phyloP scores from a whole-genome alignment of 2,329 filamentous ascomycete species.

The Botrytis cinerea region DNA sequence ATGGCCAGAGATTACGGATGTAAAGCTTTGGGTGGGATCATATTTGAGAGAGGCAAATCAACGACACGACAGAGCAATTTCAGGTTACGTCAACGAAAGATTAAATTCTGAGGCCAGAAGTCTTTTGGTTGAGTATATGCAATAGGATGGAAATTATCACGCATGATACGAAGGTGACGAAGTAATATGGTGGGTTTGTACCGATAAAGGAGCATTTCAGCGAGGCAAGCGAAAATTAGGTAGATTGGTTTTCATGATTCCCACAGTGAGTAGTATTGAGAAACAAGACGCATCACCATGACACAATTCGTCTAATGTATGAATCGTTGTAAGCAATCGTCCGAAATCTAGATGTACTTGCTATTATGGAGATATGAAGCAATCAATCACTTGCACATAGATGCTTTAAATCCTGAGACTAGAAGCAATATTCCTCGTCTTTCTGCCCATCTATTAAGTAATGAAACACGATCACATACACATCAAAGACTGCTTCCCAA shows the following conservation, averaged over 20 bases:
- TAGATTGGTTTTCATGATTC: slow-evolving; percentile 24
- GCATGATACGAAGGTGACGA: slow-evolving; percentile 19
- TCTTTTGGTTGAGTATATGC: slow-evolving; percentile 51
- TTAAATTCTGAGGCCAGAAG: slow-evolving; percentile 60
- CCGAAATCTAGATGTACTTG: slow-evolving; percentile 1
- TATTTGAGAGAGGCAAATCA: slow-evolving; percentile 72
- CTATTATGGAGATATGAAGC: background rate
- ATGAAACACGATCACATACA: background rate
- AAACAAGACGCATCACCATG: slow-evolving; percentile 11
- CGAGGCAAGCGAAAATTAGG: slow-evolving; percentile 22
- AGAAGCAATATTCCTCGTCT: background rate
- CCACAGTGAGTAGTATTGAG: slow-evolving; percentile 22
- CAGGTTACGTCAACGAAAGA: slow-evolving; percentile 69
- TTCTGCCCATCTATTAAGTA: background rate
- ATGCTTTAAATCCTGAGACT: background rate
- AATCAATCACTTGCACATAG: slow-evolving; percentile 13
- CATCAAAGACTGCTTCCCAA: background rate
- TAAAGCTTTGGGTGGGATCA: slow-evolving; percentile 71
- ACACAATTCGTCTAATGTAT: background rate
- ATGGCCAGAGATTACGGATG: slow-evolving; percentile 80
- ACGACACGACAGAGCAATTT: slow-evolving; percentile 70
- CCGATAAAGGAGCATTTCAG: slow-evolving; percentile 23
- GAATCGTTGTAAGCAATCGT: background rate
- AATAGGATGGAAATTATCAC: slow-evolving; percentile 29
- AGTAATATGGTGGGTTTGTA: slow-evolving; percentile 19